phyloP scores from a whole-genome alignment of 768 basidiomycete genomes.

The Mycena rebaudengoi region DNA sequence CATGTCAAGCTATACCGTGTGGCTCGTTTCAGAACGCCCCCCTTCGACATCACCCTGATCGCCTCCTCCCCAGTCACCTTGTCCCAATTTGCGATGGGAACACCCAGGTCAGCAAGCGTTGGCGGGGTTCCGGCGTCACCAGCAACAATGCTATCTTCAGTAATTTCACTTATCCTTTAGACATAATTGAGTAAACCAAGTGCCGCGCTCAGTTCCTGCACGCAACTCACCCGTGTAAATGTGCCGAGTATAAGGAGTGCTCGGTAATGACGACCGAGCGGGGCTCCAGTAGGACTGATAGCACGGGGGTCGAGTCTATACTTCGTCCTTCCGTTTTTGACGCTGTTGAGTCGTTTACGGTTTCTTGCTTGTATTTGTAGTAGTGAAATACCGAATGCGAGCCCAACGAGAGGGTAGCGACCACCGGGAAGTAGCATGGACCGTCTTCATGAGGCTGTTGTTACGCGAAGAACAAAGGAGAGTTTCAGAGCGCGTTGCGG shows the following conservation, averaged over 20 bases:
- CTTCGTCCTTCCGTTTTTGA: slow-evolving; percentile 49
- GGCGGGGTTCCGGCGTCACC: slow-evolving; percentile 33
- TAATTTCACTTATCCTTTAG: slow-evolving; percentile 64
- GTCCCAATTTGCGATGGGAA: slow-evolving; percentile 65
- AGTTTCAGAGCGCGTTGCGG: slow-evolving; percentile 18
- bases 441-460: slow-evolving; percentile 92
- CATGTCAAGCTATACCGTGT: slow-evolving; percentile 87
- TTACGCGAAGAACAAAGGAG: slow-evolving; percentile 1
- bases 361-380: slow-evolving; percentile 63
- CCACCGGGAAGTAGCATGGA: slow-evolving; percentile 85
- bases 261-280: slow-evolving; percentile 86
- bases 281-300: slow-evolving; percentile 84
- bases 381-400: slow-evolving; percentile 88
- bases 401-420: slow-evolving; percentile 89
- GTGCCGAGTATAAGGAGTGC: slow-evolving; percentile 69
- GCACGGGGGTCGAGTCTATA: slow-evolving; percentile 71
- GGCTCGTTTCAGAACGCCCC: slow-evolving; percentile 63
- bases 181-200: slow-evolving; percentile 7
- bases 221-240: slow-evolving; percentile 75
- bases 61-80: slow-evolving; percentile 53
- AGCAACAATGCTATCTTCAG: slow-evolving; percentile 55
- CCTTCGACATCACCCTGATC: slow-evolving; percentile 49
- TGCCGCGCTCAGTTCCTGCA: not conserved
- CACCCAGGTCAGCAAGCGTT: slow-evolving; percentile 36
- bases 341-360: slow-evolving; percentile 26